Conservation (phyloP, 306 rosid species). For the Calophaca sinica region DNA sequence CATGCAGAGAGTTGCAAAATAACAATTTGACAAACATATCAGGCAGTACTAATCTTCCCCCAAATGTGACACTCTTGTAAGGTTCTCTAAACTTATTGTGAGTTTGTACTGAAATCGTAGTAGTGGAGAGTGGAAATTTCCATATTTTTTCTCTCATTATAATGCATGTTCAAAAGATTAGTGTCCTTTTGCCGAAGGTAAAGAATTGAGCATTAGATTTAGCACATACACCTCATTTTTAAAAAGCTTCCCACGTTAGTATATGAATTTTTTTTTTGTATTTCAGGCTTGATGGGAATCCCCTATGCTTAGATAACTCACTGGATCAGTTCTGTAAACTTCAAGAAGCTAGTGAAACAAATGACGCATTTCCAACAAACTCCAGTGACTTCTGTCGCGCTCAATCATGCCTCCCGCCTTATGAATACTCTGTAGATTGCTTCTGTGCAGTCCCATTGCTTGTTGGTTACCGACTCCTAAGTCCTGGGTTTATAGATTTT, state of each 20-base stretch:
- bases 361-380: slow-evolving; percentile 37
- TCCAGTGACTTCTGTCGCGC: slow-evolving; percentile 46
- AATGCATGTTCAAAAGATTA: background rate
- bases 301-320: slow-evolving; percentile 61
- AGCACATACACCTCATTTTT: slow-evolving; percentile 19
- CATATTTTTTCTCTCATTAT: no score
- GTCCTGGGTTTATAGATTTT: slow-evolving; percentile 86
- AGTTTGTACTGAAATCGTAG: slow-evolving; percentile 33
- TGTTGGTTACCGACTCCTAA: slow-evolving; percentile 76
- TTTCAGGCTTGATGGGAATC: slow-evolving; percentile 94
- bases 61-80: slow-evolving; percentile 78
- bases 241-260: background rate
- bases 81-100: slow-evolving; percentile 50
- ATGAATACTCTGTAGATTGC: slow-evolving; percentile 63
- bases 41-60: slow-evolving; percentile 63
- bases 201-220: background rate
- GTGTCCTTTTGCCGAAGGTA: no score
- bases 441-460: slow-evolving; percentile 74
- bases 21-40: slow-evolving; percentile 60
- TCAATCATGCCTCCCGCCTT: slow-evolving; percentile 71
- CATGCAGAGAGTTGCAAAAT: slow-evolving; percentile 82
- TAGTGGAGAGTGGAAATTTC: background rate
- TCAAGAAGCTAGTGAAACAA: slow-evolving; percentile 20
- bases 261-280: slow-evolving; percentile 31
- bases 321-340: slow-evolving; percentile 60